phyloP scores from a whole-genome alignment of 495 filamentous ascomycete genomes.

The Jackrogersella multiformis region DNA sequence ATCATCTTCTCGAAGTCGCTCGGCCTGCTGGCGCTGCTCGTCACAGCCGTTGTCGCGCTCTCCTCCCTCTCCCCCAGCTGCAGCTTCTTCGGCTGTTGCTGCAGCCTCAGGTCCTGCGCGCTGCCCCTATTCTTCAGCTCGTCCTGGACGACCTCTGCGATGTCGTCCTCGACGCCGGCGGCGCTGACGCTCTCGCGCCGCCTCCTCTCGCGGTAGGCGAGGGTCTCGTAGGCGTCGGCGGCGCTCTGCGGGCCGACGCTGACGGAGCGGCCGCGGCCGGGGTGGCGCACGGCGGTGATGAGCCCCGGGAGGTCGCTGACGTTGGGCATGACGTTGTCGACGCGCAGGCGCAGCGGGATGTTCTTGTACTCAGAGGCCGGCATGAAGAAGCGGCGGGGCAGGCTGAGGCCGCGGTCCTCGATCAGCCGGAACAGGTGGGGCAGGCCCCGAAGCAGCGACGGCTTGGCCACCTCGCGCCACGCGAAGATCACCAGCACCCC shows the following conservation, averaged over 20 bases:
- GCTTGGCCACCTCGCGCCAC: conserved; percentile 90
- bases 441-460: conserved; percentile 75
- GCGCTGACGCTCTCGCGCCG: conserved; percentile 74
- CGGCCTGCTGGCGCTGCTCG: conserved; percentile 43
- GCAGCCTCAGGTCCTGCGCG: conserved; percentile 27
- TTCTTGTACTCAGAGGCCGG: conserved; percentile 88
- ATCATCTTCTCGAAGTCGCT: conserved; percentile 76
- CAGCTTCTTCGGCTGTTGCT: background rate
- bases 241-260: conserved; percentile 94
- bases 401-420: conserved; percentile 76
- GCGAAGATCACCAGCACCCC: conserved; percentile 85
- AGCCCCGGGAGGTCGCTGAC: conserved; percentile 84
- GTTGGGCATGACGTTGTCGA: conserved; percentile 86
- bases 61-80: conserved; percentile 11
- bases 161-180: background rate
- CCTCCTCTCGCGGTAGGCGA: conserved; percentile 88
- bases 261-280: conserved; percentile 75
- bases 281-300: conserved; percentile 80
- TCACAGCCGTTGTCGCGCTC: conserved; percentile 39
- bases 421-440: conserved; percentile 89
- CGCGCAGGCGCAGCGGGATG: conserved; percentile 77
- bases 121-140: conserved; percentile 27
- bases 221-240: conserved; percentile 93
- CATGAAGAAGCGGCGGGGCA: conserved; percentile 89
- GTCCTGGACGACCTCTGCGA: no score